Evolutionary conservation across 1,284 basidiomycete species (phyloP), one percentile per base, ranked within the genome.

Genomic region (Thecaphora frezii): DNA sequence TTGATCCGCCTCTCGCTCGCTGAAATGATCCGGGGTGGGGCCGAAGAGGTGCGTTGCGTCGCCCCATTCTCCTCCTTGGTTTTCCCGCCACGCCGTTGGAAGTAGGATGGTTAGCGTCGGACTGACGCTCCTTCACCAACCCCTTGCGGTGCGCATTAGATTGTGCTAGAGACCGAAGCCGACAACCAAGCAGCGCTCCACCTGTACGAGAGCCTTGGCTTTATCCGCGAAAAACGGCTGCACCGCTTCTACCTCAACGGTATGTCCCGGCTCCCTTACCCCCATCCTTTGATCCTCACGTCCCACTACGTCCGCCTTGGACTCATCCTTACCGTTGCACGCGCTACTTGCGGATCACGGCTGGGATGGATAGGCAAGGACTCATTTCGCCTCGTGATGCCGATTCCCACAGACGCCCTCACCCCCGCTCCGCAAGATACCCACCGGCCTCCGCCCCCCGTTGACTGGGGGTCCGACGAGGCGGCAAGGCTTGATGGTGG

Each of bases 161-260:
- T 90, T 64, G 88, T 94, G 1, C 86, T 99, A 47, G 96, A 99
- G 82, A 99, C 96, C 1, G 96, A 99, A 81, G 91, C 85, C 74
- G 93, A 98, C 82, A 98, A 99, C 80, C 79, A 81, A 16, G 86
- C 90, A 3, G 91, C 92, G 0, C 84, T 98, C 13, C 86, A 88
- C 2, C 83, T 98, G 14, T 98, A 98, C 81, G 89, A 90, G 66
- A 87, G 88, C 1, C 84, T 97, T 23, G 94, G 96, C 0, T 99
- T 99, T 80, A 88, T 97, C 24, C 86, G 91, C 44, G 94, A 97
- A 82, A 98, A 98, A 79, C 86, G 94, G 1, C 83, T 99, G 13
- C 88, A 88, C 77, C 85, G 93, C 3, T 99, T 98, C 81, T 98
- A 99, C 78, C 85, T 97, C 69, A 98, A 97, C 74, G 90, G 77